Evolutionary conservation across 352 stramenopile genomes (phyloP), one percentile per base, ranked within the genome.

Genomic region (Pythium oligandrum): DNA sequence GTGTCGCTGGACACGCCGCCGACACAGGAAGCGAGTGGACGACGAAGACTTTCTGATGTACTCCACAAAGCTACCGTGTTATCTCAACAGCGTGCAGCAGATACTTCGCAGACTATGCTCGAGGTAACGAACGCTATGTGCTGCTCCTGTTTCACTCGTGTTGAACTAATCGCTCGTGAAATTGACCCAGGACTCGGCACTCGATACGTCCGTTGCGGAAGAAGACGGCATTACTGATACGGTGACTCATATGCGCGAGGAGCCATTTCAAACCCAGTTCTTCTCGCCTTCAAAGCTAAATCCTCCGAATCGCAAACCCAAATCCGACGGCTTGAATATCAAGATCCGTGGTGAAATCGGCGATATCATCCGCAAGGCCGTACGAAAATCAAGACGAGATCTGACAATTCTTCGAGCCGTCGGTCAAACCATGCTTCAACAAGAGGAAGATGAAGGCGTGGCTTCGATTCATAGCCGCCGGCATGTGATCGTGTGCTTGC

Each of bases 341-440:
- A 88, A 79, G 59, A 81, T 87, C 50, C 76, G 75, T 11, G 77
- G 79, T 34, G 56, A 56, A 4, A 47, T 90, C n/a, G 79, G 79
- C 5, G 79, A 84, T 4, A 53, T 70, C 10, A 66, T 90, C 47
- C 70, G 74, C 4, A 77, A 77, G 44, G 75, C 79, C 0, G 65
- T 73, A 47, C 69, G 79, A 0, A 78, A 71, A 55, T 73, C 63
- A 0, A 78, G 77, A 10, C 66, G 77, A 3, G 79, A 90, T 34
- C 61, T 88, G 37, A 90, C 79, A 7, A 44, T 90, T 40, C 50
- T 90, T 2, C 63, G 75, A 7, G 83, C 75, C 0, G 62, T 75
- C 3, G 70, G 67, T 0, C 79, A 86, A 39, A 83, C 74, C 12
- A 57, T 90, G 5, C 47, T 90, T 7, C 57, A 30, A 0, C 42